Base-by-base conservation (phyloP, 2,329 filamentous ascomycete genomes). In the Aspergillus puulaauensis region DNA sequence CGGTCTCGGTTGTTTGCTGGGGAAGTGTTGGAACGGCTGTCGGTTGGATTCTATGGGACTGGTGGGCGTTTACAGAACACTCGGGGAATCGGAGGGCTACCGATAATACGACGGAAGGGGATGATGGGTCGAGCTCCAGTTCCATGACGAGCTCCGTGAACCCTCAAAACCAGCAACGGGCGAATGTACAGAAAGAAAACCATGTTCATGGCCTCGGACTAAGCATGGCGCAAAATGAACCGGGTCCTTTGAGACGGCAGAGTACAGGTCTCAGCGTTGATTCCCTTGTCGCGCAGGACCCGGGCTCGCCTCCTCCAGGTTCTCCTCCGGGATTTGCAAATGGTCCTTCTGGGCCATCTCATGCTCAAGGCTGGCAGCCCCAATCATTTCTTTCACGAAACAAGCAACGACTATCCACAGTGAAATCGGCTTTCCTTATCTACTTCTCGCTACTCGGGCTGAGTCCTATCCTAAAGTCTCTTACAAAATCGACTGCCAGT, bases 381-480 rank as follows among this genome's bases (percentile, higher is more conserved):
- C 66, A 68, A 49, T 64, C 74, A 51, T 65, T 85, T 19, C 83
- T 84, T 5, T 77, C 80, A 3, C 76, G 83, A 41, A 86, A 83
- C 62, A 83, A 86, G 60, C 83, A 86, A 61, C 82, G 86, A 3
- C 73, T 97, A 4, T 86, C 89, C 35, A 97, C 95, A 1, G 86
- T 93, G 65, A 98, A 98, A 76, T 97, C 93, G 0, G 93, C 93
- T 0, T 81, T 96, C 39, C 83, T 98, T 50, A 98, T 98, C 68
- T 97, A 96, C 77, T 96, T 90, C 65, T 93, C 92, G 4, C 82
- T 99, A 14, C 85, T 98, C 3, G 95, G 93, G 11, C 83, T 99
- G 4, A 96, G 91, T 43, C 95, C 95, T 0, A 98, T 99, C 63
- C 86, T 99, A 61, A 97, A 97, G 74, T 97, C 93, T 1, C 84